Percentiles rank a stretch among this genome's conserved stretches.
These are phyloP conservation scores for Pyrus hybrid DNA, from an alignment of 331 rosid genomes.

Conservation along the genomic window DNA sequence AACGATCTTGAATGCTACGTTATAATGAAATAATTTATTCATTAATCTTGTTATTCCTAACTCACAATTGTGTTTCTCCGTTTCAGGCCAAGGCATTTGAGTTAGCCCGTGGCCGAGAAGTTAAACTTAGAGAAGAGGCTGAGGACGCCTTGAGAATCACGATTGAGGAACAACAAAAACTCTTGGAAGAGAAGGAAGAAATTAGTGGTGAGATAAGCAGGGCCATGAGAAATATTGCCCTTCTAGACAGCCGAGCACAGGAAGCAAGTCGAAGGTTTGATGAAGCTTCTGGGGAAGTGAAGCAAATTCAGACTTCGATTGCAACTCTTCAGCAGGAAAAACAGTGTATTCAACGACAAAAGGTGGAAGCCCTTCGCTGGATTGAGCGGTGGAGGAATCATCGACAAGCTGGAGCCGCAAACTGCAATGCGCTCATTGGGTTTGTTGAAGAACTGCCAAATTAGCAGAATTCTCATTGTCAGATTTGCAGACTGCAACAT, in stretches of 20 bases:
- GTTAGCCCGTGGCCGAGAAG: constrained; percentile 40
- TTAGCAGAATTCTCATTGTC: constrained; percentile 71
- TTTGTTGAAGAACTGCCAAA: constrained; percentile 46
- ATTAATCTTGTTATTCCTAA: constrained; percentile 10
- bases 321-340: constrained; percentile 62
- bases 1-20: background rate
- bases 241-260: constrained; percentile 48
- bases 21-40: background rate
- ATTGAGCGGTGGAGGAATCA: constrained; percentile 69
- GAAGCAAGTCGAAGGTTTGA: constrained; percentile 59
- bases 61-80: background rate
- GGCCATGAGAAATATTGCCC: constrained; percentile 62
- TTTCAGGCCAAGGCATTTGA: constrained; percentile 47
- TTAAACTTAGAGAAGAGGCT: constrained; percentile 42
- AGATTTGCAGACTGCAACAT: constrained; percentile 81
- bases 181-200: constrained; percentile 47
- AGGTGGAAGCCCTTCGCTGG: constrained; percentile 73
- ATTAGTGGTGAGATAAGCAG: constrained; percentile 38
- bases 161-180: constrained; percentile 47
- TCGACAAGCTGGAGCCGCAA: constrained; percentile 50
- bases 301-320: constrained; percentile 64
- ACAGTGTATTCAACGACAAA: constrained; percentile 62
- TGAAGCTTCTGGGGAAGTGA: constrained; percentile 59
- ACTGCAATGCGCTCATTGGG: constrained; percentile 45
- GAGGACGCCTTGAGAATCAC: constrained; percentile 45